phyloP scores from a whole-genome alignment of 805 yeast genomes.

The Lipomyces kockii region DNA sequence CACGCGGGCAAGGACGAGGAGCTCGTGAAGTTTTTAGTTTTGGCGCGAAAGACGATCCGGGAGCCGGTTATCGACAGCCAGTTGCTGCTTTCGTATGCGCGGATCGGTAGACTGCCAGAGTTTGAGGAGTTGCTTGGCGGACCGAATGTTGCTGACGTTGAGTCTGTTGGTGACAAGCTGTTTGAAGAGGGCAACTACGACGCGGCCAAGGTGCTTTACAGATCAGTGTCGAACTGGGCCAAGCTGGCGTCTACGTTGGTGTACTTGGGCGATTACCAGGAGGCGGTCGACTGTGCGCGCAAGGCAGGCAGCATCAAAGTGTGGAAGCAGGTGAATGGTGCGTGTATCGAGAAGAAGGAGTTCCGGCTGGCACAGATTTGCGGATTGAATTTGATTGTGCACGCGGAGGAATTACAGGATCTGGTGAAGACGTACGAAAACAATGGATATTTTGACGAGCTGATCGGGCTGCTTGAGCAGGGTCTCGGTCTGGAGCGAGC shows the following conservation, averaged over 20 bases:
- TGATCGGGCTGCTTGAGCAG: conserved; percentile 89
- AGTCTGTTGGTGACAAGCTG: conserved; percentile 88
- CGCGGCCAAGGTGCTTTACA: conserved; percentile 88
- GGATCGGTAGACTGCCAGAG: conserved; percentile 71
- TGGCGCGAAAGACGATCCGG: conserved; percentile 90
- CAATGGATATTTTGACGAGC: conserved; percentile 88
- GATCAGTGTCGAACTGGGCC: conserved; percentile 89
- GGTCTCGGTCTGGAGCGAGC: conserved; percentile 97
- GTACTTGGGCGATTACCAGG: conserved; percentile 87
- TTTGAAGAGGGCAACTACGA: conserved; percentile 80
- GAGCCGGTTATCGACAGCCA: conserved; percentile 95
- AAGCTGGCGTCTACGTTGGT: conserved; percentile 97
- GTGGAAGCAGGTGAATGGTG: conserved; percentile 97
- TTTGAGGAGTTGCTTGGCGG: conserved; percentile 83
- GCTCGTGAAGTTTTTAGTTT: conserved; percentile 77
- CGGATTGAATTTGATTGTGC: conserved; percentile 95
- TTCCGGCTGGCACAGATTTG: conserved; percentile 97
- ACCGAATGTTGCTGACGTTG: conserved; percentile 91
- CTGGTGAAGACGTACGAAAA: conserved; percentile 84
- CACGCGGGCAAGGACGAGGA: conserved; percentile 97
- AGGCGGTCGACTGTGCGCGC: conserved; percentile 98
- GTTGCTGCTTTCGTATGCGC: conserved; percentile 83
- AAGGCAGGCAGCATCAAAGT: conserved; percentile 92
- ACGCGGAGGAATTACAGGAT: conserved; percentile 95
- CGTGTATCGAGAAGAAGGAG: conserved; percentile 93